These are phyloP conservation scores for Tuber brumale DNA, from an alignment of 495 filamentous ascomycete species.

Conservation along the genomic window DNA sequence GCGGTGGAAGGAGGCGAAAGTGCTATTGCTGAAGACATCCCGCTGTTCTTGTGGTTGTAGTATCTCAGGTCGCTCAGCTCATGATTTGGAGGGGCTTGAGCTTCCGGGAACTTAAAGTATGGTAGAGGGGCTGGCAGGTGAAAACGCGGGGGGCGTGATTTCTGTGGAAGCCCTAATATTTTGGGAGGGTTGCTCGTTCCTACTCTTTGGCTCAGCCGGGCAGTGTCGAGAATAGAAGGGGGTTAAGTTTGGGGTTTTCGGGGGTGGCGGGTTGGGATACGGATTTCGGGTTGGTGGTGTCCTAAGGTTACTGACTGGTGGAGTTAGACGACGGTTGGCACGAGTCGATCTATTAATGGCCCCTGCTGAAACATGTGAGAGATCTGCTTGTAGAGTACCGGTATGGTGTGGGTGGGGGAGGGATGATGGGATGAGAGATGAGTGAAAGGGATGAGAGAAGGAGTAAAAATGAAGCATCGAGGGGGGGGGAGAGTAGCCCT, in stretches of 20 bases:
- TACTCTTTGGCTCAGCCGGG: background rate
- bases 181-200: background rate
- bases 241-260: background rate
- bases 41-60: slow-evolving; percentile 2
- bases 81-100: background rate
- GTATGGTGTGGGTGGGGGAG: slow-evolving; percentile 1
- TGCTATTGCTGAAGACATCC: slow-evolving; percentile 29
- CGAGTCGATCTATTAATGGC: background rate
- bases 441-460: background rate
- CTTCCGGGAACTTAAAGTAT: background rate
- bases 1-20: slow-evolving; percentile 13
- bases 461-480: background rate
- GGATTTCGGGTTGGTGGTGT: background rate
- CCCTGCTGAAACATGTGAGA: background rate
- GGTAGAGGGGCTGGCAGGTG: background rate
- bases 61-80: background rate
- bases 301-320: background rate
- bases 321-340: background rate
- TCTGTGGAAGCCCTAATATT: background rate
- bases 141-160: background rate
- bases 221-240: slow-evolving; percentile 1
- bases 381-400: background rate
- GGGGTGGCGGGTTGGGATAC: background rate
- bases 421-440: background rate
- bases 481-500: background rate